Conservation (phyloP, 2,329 filamentous ascomycete species). For the Trichoderma brevicompactum region DNA sequence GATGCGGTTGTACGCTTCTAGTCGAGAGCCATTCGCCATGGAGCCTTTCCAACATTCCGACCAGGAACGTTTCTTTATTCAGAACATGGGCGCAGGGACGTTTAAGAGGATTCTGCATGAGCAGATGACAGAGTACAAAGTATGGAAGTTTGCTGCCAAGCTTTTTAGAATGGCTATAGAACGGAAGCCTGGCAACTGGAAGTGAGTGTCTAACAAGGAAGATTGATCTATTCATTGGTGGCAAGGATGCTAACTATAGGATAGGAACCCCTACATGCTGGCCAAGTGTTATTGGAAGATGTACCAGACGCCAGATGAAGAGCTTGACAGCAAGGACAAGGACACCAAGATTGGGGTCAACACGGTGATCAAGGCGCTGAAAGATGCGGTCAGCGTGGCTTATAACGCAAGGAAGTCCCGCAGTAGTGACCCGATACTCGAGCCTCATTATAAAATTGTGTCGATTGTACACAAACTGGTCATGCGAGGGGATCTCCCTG, state of each 20-base stretch:
- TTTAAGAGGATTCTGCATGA: conserved; percentile 58
- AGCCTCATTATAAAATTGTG: conserved; percentile 91
- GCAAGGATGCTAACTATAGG: neutral
- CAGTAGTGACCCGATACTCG: conserved; percentile 76
- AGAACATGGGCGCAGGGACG: conserved; percentile 54
- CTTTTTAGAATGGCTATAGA: conserved; percentile 61
- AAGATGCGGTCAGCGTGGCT: conserved; percentile 56
- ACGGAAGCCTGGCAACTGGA: conserved; percentile 60
- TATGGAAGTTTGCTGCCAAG: conserved; percentile 63
- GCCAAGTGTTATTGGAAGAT: conserved; percentile 68
- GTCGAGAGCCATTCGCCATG: conserved; percentile 66
- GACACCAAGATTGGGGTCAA: conserved; percentile 41
- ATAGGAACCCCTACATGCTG: conserved; percentile 63
- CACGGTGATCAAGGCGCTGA: conserved; percentile 54
- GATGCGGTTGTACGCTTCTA: conserved; percentile 65
- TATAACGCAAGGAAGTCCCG: conserved; percentile 58
- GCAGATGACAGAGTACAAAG: conserved; percentile 63
- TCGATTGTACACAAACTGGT: conserved; percentile 83
- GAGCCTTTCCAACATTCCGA: conserved; percentile 63
- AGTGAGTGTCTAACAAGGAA: conserved; percentile 46
- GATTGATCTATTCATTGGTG: neutral
- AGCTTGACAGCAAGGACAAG: conserved; percentile 51
- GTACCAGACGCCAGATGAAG: conserved; percentile 55
- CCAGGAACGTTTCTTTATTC: conserved; percentile 61
- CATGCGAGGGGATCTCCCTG: conserved; percentile 52